A percentile compares a stretch with the other conserved stretches of the same genome.
Conservation (phyloP, 495 filamentous ascomycete genomes). For the Aspergillus baeticus region DNA sequence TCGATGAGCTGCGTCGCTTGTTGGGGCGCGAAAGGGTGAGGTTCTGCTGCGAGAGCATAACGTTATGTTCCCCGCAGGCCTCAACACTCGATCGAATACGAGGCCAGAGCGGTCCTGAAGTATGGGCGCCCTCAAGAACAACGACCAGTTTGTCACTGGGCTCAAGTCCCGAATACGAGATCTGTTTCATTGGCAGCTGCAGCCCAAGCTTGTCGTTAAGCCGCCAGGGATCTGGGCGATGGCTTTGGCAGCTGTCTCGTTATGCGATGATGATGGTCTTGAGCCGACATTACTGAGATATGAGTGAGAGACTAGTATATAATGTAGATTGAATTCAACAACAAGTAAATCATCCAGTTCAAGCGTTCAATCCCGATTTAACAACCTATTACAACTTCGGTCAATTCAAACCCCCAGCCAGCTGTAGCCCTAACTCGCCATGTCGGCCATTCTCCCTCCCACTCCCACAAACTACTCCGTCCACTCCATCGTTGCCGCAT, state of each 20-base stretch:
- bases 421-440: neutral
- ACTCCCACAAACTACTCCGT: slow-evolving; percentile 23
- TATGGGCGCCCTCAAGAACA: neutral
- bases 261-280: neutral
- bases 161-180: neutral
- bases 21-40: too few species aligned
- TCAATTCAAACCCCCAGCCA: neutral
- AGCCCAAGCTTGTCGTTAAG: neutral
- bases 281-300: too few species aligned
- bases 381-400: neutral
- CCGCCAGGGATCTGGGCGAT: neutral
- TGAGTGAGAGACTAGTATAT: neutral
- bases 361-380: neutral
- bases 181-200: neutral
- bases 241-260: neutral
- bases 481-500: slow-evolving; percentile 25
- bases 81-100: neutral
- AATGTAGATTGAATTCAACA: neutral
- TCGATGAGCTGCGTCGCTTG: too few species aligned
- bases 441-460: neutral
- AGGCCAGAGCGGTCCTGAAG: neutral
- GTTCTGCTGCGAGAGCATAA: neutral
- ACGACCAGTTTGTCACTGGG: neutral
- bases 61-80: neutral
- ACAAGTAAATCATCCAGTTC: neutral